phyloP scores from a whole-genome alignment of 257 asterid species.

The Primulina eburnea region DNA sequence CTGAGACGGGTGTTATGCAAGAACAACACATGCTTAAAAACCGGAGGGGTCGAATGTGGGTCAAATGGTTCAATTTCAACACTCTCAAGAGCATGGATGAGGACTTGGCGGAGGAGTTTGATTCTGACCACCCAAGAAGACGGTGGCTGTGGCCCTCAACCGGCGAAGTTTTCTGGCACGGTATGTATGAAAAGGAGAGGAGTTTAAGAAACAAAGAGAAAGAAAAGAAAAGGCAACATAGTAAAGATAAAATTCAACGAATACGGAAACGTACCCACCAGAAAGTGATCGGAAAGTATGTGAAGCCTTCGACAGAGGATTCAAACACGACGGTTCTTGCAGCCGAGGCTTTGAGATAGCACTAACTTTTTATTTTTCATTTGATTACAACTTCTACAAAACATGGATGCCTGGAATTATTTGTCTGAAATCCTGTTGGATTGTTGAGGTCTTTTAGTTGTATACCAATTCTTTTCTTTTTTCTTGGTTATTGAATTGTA shows the following conservation, averaged over 20 bases:
- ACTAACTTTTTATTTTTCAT: background rate
- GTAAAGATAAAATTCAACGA: constrained; percentile 45
- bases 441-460: background rate
- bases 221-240: constrained; percentile 41
- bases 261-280: constrained; percentile 46
- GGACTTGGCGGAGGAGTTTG: constrained; percentile 85
- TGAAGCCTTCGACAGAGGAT: constrained; percentile 43
- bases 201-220: constrained; percentile 36
- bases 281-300: constrained; percentile 45
- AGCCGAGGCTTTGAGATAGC: background rate
- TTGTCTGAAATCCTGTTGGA: no score
- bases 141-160: constrained; percentile 55
- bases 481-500: background rate
- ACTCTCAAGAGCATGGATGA: constrained; percentile 88
- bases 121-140: constrained; percentile 50
- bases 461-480: background rate
- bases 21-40: constrained; percentile 65
- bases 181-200: constrained; percentile 46
- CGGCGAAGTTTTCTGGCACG: constrained; percentile 58
- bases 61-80: constrained; percentile 75
- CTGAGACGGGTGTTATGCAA: constrained; percentile 64
- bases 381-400: no score
- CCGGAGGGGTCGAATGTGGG: constrained; percentile 89
- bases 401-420: background rate
- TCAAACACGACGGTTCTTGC: constrained; percentile 29